A percentile compares a stretch with the other conserved stretches of the same genome.
phyloP scores from a whole-genome alignment of 495 filamentous ascomycete genomes.

The Penicillium cataractarum region DNA sequence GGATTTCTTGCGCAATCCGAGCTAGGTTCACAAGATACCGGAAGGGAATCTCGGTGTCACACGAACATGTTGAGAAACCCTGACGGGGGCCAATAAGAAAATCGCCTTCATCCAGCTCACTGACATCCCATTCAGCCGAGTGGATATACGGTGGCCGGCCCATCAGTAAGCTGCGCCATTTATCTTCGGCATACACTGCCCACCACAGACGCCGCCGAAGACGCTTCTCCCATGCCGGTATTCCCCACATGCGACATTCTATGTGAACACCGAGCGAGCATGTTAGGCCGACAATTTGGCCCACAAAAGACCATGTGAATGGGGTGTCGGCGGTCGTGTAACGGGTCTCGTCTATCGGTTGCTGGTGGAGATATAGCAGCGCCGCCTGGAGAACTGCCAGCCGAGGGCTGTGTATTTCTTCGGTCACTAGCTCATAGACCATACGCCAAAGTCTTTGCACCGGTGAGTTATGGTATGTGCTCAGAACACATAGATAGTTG shows the following conservation, averaged over 20 bases:
- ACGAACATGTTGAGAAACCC: conserved; percentile 28
- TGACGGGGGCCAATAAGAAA: conserved; percentile 49
- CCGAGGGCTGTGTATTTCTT: conserved; percentile 42
- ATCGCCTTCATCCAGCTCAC: conserved; percentile 66
- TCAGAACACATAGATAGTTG: conserved; percentile 36
- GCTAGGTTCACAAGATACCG: conserved; percentile 33
- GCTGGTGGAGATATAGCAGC: conserved; percentile 37
- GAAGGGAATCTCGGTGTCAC: conserved; percentile 31
- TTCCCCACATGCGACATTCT: conserved; percentile 49
- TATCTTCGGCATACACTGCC: conserved; percentile 92
- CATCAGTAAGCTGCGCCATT: conserved; percentile 82
- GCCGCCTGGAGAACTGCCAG: conserved; percentile 40
- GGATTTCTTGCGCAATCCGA: conserved; percentile 37
- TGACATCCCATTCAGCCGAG: conserved; percentile 80
- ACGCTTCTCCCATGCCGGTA: conserved; percentile 84
- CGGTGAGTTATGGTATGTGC: conserved; percentile 34
- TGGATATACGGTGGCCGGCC: conserved; percentile 83
- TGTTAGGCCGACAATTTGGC: conserved; percentile 38
- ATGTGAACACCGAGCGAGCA: conserved; percentile 74
- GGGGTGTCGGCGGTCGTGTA: conserved; percentile 34
- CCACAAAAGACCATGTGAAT: conserved; percentile 43
- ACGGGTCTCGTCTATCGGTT: conserved; percentile 24
- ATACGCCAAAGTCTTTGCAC: conserved; percentile 37
- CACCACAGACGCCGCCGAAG: conserved; percentile 86
- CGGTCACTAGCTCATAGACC: conserved; percentile 34